phyloP scores from a whole-genome alignment of 78 protist genomes.

The Dictyostelium intermedium region DNA sequence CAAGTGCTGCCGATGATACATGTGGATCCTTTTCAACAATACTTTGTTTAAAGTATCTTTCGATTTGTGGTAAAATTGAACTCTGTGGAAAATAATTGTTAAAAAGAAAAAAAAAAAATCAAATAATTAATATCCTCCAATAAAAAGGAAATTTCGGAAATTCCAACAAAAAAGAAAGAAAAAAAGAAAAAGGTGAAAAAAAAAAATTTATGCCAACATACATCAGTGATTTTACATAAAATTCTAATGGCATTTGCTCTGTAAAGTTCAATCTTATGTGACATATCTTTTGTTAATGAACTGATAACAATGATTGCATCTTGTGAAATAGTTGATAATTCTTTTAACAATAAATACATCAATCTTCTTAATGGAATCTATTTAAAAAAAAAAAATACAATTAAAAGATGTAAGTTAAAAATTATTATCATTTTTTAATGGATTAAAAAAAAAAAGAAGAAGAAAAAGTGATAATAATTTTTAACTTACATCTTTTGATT shows the following conservation, averaged over 20 bases:
- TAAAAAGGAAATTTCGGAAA: neutral
- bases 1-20: conserved; percentile 97
- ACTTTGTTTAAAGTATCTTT: conserved; percentile 96
- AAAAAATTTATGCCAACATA: neutral
- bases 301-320: conserved; percentile 94
- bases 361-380: conserved; percentile 93
- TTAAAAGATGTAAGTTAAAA: conserved; percentile 73
- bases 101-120: neutral
- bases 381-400: neutral
- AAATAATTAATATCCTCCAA: too few species aligned
- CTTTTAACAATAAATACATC: conserved; percentile 94
- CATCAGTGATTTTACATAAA: conserved; percentile 93
- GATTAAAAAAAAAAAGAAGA: too few species aligned
- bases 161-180: neutral
- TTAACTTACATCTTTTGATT: conserved; percentile 88
- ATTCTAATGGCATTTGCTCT: conserved; percentile 98
- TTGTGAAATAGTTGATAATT: conserved; percentile 89
- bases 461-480: too few species aligned
- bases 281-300: conserved; percentile 93
- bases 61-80: conserved; percentile 91
- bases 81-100: neutral
- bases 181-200: neutral
- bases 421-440: too few species aligned
- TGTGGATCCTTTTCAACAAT: conserved; percentile 95
- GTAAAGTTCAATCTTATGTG: conserved; percentile 86